Evolutionary conservation across 768 basidiomycete genomes (phyloP).

Genomic region (Agrocybe praecox): DNA sequence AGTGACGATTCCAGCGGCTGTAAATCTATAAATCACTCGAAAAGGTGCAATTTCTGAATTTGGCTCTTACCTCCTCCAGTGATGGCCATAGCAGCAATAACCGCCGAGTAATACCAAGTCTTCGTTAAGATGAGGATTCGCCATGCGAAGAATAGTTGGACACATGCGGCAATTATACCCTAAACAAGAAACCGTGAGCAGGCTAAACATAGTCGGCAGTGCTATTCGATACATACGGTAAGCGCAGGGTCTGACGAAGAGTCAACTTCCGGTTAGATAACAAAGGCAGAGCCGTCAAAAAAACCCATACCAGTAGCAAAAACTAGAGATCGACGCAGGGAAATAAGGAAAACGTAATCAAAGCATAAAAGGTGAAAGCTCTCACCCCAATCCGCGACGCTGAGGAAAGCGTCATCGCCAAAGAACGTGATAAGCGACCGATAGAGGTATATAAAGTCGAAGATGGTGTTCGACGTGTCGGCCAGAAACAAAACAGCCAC

Average conservation of each 20-base stretch:
- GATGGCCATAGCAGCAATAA: slow-evolving; percentile 16
- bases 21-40: too few species aligned
- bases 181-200: slow-evolving; percentile 13
- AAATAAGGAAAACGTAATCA: background rate
- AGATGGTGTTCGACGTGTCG: slow-evolving; percentile 18
- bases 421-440: background rate
- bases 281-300: background rate
- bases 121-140: slow-evolving; percentile 26
- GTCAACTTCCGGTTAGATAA: background rate
- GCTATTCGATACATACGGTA: slow-evolving; percentile 31
- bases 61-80: slow-evolving; percentile 18
- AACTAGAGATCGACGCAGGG: slow-evolving; percentile 25
- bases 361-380: background rate
- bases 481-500: slow-evolving; percentile 41
- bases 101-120: slow-evolving; percentile 13
- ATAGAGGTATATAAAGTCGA: background rate
- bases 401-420: slow-evolving; percentile 16
- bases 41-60: background rate
- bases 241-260: slow-evolving; percentile 39
- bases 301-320: slow-evolving; percentile 37
- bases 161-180: slow-evolving; percentile 44
- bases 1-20: slow-evolving; percentile 26
- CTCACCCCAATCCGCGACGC: background rate
- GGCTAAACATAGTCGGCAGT: background rate
- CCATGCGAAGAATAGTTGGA: slow-evolving; percentile 50